Conservation (phyloP, 2,329 filamentous ascomycete species). For the Penicillium decumbens region DNA sequence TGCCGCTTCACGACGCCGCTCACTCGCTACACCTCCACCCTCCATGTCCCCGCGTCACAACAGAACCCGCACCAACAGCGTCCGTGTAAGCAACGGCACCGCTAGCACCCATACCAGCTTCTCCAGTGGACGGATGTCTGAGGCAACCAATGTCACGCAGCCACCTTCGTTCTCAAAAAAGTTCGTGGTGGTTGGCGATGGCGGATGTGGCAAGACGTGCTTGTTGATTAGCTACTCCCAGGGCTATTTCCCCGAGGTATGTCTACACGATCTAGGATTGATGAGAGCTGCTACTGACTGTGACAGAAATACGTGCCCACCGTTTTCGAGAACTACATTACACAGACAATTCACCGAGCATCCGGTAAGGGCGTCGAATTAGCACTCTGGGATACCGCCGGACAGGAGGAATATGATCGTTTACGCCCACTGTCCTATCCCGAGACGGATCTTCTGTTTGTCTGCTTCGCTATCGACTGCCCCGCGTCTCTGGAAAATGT, state of each 20-base stretch:
- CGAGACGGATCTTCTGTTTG: slow-evolving; percentile 95
- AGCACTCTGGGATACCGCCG: slow-evolving; percentile 96
- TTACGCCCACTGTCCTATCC: slow-evolving; percentile 93
- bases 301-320: slow-evolving; percentile 97
- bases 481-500: slow-evolving; percentile 98
- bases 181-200: slow-evolving; percentile 96
- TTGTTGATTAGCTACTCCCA: slow-evolving; percentile 97
- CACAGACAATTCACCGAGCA: slow-evolving; percentile 80
- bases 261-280: slow-evolving; percentile 16
- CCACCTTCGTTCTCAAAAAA: slow-evolving; percentile 96
- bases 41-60: slow-evolving; percentile 43
- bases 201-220: slow-evolving; percentile 97
- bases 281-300: not conserved
- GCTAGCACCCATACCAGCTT: slow-evolving; percentile 78
- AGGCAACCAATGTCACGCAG: slow-evolving; percentile 80
- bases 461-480: slow-evolving; percentile 98
- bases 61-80: slow-evolving; percentile 51
- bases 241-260: slow-evolving; percentile 96
- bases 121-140: slow-evolving; percentile 67
- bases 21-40: slow-evolving; percentile 42
- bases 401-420: slow-evolving; percentile 97
- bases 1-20: slow-evolving; percentile 57
- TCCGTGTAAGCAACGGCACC: slow-evolving; percentile 80
- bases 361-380: slow-evolving; percentile 94
- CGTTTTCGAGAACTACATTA: slow-evolving; percentile 99